A percentile compares a stretch with the other conserved stretches of the same genome.
Conservation (phyloP, 1,284 basidiomycete species). For the Apiotrichum gracile region DNA sequence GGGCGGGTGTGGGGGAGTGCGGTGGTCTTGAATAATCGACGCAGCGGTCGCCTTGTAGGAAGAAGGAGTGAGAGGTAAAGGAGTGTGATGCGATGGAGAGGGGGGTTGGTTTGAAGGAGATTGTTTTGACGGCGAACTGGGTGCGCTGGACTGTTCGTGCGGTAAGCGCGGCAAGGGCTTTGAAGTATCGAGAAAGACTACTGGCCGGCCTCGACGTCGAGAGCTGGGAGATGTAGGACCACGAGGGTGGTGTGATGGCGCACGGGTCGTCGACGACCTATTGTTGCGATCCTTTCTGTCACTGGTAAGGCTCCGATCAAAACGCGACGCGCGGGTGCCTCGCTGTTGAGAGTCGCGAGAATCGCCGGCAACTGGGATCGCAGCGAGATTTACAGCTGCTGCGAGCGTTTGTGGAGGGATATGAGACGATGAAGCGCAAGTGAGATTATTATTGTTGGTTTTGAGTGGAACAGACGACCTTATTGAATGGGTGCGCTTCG, state of each 20-base stretch:
- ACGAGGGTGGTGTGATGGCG: background rate
- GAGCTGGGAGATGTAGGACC: background rate
- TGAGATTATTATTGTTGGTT: too few relatives aligned
- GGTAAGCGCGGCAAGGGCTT: background rate
- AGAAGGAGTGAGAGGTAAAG: background rate
- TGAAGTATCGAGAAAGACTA: background rate
- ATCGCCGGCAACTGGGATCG: too few relatives aligned
- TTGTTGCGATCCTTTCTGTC: too few relatives aligned
- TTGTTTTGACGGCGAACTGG: background rate
- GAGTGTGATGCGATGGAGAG: background rate
- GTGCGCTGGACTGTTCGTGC: background rate
- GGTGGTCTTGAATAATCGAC: slow-evolving; percentile 5
- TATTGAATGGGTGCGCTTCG: too few relatives aligned
- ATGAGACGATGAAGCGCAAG: too few relatives aligned
- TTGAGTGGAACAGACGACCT: background rate
- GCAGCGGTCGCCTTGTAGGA: background rate
- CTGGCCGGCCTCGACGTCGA: background rate
- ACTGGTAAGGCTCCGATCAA: too few relatives aligned
- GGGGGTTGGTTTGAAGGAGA: background rate
- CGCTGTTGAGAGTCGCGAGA: too few relatives aligned
- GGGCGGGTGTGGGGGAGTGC: slow-evolving; percentile 2
- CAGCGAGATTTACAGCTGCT: too few relatives aligned
- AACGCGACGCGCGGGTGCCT: too few relatives aligned
- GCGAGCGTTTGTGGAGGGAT: too few relatives aligned
- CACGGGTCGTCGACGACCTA: too few relatives aligned